Evolutionary conservation across 805 yeast species (phyloP), one percentile per base, ranked within the genome.

Genomic region (Starmerella powellii): DNA sequence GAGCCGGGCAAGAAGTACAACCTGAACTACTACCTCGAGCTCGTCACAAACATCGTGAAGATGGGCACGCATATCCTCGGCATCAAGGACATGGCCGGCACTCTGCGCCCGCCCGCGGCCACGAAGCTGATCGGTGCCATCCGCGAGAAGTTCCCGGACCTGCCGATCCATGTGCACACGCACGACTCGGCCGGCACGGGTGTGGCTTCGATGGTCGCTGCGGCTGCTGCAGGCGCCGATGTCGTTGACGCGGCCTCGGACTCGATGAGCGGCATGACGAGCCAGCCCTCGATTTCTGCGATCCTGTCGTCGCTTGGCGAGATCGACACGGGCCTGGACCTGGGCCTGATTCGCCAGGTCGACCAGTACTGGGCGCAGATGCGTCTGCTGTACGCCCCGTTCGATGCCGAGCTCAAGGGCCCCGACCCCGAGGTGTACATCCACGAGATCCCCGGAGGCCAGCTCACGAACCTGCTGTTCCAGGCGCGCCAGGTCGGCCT

Each of bases 161-260:
- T 91, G 60, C 96, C 97, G 55, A 91, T 91, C 60, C 99, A 91
- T 62, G 96, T 91, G 34, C 99, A 91, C 67, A 87, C 97, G 28
- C 99, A 91, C 66, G 99, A 91, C 67, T 87, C 97, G 50, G 98
- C 99, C 29, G 99, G 98, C 69, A 91, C 98, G 43, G 99, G 94
- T 66, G 95, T 91, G 52, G 88, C 96, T 34, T 80, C 95, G 27
- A 87, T 88, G 91, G 80, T 80, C 56, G 95, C 91, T 3, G 80
- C 87, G 63, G 96, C 96, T 16, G 63, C 70, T 54, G 94, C 96
- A 30, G 99, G 99, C 58, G 98, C 97, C 31, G 98, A 91, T 69
- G 93, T 82, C 45, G 97, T 91, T 54, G 99, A 91, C 63, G 93
- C 86, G 57, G 97, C 97, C 6, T 76, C 93, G 45, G 91, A 91